These are phyloP conservation scores for Chloranthus sessilifolius DNA, from an alignment of 164 flowering plant species.

Conservation along the genomic window DNA sequence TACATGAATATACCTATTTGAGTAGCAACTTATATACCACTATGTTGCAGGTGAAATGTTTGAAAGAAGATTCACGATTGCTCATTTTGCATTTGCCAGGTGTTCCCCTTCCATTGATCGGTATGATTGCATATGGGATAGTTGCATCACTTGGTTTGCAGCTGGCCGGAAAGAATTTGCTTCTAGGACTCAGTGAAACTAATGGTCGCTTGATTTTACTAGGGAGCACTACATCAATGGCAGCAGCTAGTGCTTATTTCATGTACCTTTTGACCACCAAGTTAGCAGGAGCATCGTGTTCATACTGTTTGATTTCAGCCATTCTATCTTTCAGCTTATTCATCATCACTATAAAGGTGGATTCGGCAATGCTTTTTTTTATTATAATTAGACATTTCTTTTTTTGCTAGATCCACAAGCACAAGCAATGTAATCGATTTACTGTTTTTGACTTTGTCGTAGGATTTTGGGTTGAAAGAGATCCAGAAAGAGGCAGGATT, in stretches of 20 bases:
- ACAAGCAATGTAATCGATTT: conserved; percentile 3
- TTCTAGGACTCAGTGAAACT: conserved; percentile 44
- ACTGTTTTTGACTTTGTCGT: conserved; percentile 5
- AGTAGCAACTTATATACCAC: background rate
- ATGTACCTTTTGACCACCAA: conserved; percentile 67
- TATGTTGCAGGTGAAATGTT: conserved; percentile 20
- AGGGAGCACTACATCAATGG: conserved; percentile 75
- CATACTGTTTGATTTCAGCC: conserved; percentile 72
- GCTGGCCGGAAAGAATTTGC: conserved; percentile 40
- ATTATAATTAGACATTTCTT: background rate
- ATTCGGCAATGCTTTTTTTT: background rate
- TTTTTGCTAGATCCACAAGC: background rate
- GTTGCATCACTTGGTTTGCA: conserved; percentile 56
- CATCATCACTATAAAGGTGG: conserved; percentile 65
- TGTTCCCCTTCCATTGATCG: conserved; percentile 88
- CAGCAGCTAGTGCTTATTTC: conserved; percentile 84
- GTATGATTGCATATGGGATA: conserved; percentile 76
- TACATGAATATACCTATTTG: background rate
- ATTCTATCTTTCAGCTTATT: conserved; percentile 66
- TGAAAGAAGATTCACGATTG: conserved; percentile 21
- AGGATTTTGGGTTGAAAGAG: conserved; percentile 62
- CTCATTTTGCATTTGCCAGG: conserved; percentile 60
- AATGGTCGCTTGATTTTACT: conserved; percentile 59
- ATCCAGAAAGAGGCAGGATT: conserved; percentile 44
- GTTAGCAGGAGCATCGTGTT: conserved; percentile 67